Evolutionary conservation across 495 filamentous ascomycete species (phyloP).

Genomic region (Bathelium albidoporum): DNA sequence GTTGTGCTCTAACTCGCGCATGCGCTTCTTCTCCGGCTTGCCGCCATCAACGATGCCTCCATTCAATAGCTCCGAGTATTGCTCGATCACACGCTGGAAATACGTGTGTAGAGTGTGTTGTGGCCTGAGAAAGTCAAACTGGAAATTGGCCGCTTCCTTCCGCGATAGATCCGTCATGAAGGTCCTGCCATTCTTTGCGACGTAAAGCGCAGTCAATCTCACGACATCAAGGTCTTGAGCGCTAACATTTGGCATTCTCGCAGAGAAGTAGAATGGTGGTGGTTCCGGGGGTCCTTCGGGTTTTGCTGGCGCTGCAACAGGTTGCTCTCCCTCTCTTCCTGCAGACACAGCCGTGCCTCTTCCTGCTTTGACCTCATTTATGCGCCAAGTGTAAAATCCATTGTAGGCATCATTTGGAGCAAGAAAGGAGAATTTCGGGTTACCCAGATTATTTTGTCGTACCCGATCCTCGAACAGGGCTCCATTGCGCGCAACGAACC

Average conservation of each 20-base stretch:
- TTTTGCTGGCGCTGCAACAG: slow-evolving; percentile 41
- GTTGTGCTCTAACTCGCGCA: slow-evolving; percentile 67
- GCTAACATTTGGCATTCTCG: slow-evolving; percentile 93
- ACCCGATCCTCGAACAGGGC: slow-evolving; percentile 74
- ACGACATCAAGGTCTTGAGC: slow-evolving; percentile 93
- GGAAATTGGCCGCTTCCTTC: slow-evolving; percentile 80
- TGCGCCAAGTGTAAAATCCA: slow-evolving; percentile 81
- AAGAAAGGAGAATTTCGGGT: slow-evolving; percentile 87
- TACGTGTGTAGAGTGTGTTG: slow-evolving; percentile 94
- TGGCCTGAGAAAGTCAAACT: slow-evolving; percentile 93
- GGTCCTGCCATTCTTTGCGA: slow-evolving; percentile 78
- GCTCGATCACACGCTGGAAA: slow-evolving; percentile 83
- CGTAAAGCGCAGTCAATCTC: slow-evolving; percentile 77
- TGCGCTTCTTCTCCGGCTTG: slow-evolving; percentile 57
- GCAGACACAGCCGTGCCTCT: slow-evolving; percentile 71
- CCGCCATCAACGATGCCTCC: slow-evolving; percentile 57
- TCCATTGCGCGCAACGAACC: slow-evolving; percentile 80
- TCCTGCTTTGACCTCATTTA: slow-evolving; percentile 72
- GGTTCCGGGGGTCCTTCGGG: slow-evolving; percentile 77
- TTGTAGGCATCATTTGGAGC: slow-evolving; percentile 73
- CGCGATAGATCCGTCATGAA: slow-evolving; percentile 85
- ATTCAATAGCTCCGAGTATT: slow-evolving; percentile 76
- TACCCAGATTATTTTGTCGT: slow-evolving; percentile 72
- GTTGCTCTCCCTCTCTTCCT: slow-evolving; percentile 56
- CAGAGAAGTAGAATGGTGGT: slow-evolving; percentile 86